phyloP scores from a whole-genome alignment of 768 basidiomycete genomes.

The Boletus bicolor region DNA sequence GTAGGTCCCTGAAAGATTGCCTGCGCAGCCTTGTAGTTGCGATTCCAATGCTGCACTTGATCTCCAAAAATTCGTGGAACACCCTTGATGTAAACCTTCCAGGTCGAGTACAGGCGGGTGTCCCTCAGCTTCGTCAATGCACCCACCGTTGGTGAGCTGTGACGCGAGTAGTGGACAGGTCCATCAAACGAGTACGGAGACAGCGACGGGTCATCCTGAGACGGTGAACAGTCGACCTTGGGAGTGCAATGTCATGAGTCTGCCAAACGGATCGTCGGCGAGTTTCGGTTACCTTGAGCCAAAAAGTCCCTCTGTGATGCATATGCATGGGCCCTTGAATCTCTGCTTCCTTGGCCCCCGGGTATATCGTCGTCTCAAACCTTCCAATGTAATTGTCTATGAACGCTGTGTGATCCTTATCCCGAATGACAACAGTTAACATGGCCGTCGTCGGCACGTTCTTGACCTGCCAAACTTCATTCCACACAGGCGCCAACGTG shows the following conservation, averaged over 20 bases:
- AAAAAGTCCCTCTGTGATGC: slow-evolving; percentile 57
- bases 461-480: slow-evolving; percentile 69
- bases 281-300: slow-evolving; percentile 51
- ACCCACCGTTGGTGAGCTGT: slow-evolving; percentile 70
- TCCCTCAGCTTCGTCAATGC: slow-evolving; percentile 58
- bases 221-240: slow-evolving; percentile 56
- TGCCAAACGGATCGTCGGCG: background rate
- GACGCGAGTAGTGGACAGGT: slow-evolving; percentile 66
- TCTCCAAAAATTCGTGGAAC: slow-evolving; percentile 59
- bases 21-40: slow-evolving; percentile 64
- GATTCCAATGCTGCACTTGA: slow-evolving; percentile 63
- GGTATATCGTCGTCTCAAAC: slow-evolving; percentile 48
- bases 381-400: slow-evolving; percentile 66
- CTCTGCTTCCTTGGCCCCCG: slow-evolving; percentile 63
- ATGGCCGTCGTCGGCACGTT: slow-evolving; percentile 67
- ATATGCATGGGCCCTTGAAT: slow-evolving; percentile 53
- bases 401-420: slow-evolving; percentile 59
- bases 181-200: slow-evolving; percentile 69
- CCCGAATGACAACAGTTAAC: slow-evolving; percentile 58
- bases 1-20: slow-evolving; percentile 63
- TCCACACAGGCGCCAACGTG: slow-evolving; percentile 67
- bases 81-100: slow-evolving; percentile 68
- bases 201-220: slow-evolving; percentile 37
- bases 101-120: slow-evolving; percentile 69
- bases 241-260: slow-evolving; percentile 1